Percentiles rank a stretch among this genome's conserved stretches.
Conservation (phyloP, 2,329 filamentous ascomycete genomes). For the Cladosporium sp. region DNA sequence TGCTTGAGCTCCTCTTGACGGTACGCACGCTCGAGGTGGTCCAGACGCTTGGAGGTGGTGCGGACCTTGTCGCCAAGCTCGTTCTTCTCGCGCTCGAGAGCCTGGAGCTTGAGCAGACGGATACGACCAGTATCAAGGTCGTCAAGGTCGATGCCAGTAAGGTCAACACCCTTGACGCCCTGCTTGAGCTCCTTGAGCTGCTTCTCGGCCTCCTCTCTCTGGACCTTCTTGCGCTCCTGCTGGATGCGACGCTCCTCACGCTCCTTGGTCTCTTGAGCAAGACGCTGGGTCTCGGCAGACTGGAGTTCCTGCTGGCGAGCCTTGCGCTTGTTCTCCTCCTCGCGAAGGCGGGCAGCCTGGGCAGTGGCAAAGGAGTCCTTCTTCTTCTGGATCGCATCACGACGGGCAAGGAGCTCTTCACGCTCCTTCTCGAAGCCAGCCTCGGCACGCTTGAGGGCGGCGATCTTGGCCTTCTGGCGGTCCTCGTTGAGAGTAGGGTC, state of each 20-base stretch:
- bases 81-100: conserved; percentile 97
- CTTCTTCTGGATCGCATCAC: conserved; percentile 90
- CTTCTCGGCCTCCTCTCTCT: conserved; percentile 61
- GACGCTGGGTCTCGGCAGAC: conserved; percentile 82
- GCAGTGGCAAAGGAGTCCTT: conserved; percentile 92
- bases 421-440: conserved; percentile 92
- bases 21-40: conserved; percentile 95
- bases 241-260: conserved; percentile 82
- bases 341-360: conserved; percentile 82
- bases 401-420: conserved; percentile 74
- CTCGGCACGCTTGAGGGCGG: conserved; percentile 75
- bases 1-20: conserved; percentile 95
- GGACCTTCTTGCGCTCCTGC: conserved; percentile 73
- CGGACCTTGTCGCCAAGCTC: conserved; percentile 87
- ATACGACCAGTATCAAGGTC: conserved; percentile 58
- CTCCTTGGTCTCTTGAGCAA: conserved; percentile 88
- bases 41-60: conserved; percentile 89
- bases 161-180: conserved; percentile 76
- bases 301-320: conserved; percentile 81
- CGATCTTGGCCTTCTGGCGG: conserved; percentile 72
- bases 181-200: conserved; percentile 95
- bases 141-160: conserved; percentile 83
- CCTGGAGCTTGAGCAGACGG: conserved; percentile 88
- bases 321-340: conserved; percentile 84
- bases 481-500: conserved; percentile 84